A percentile compares a stretch with the other conserved stretches of the same genome.
Conservation (phyloP, 2,329 filamentous ascomycete genomes). For the Juglanconis oblonga region DNA sequence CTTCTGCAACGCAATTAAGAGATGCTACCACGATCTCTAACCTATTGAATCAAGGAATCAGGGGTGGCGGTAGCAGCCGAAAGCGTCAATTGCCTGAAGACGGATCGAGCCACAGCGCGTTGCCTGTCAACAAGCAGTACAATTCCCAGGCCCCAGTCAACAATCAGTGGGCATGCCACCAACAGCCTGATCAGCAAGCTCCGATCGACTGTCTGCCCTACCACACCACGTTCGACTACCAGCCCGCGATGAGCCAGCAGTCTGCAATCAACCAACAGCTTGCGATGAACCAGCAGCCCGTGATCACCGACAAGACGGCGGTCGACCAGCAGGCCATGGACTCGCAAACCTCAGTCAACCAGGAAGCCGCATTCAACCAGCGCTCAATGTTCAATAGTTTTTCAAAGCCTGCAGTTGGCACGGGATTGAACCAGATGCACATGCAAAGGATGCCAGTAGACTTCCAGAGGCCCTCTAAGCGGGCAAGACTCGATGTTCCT, state of each 20-base stretch:
- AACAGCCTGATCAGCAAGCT: background rate
- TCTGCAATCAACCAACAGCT: background rate
- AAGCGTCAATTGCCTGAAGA: background rate
- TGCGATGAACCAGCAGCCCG: background rate
- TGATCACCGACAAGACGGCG: no score
- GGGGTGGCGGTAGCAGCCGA: no score
- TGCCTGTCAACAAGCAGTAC: background rate
- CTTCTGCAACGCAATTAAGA: background rate
- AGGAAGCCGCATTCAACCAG: background rate
- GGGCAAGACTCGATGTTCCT: background rate
- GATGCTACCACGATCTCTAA: background rate
- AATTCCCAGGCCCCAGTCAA: background rate
- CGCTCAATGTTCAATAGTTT: background rate
- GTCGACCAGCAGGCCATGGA: background rate
- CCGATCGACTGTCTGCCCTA: background rate
- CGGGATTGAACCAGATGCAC: no score
- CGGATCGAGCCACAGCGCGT: background rate
- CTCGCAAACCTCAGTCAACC: background rate
- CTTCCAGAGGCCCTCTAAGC: background rate
- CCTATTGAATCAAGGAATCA: background rate
- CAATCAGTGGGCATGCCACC: background rate
- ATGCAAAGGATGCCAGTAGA: background rate
- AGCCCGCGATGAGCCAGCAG: background rate
- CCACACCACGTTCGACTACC: background rate
- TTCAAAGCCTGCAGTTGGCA: background rate